phyloP scores from a whole-genome alignment of 2,329 filamentous ascomycete genomes.

The Penicillium sp. region DNA sequence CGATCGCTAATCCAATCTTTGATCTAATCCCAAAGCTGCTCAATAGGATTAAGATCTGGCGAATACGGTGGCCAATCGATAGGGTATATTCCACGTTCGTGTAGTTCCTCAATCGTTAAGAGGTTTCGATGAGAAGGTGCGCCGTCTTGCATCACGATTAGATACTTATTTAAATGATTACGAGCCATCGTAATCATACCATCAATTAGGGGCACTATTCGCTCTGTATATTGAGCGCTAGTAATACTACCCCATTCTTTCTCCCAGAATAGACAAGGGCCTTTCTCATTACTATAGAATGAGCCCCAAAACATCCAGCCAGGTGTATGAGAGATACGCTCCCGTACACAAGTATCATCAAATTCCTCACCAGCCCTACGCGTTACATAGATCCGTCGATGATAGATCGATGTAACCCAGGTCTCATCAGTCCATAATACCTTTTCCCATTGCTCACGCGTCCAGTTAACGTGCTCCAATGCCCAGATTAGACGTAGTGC shows the following conservation, averaged over 20 bases:
- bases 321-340: not conserved
- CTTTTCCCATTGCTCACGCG: too few relatives aligned
- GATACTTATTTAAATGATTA: not conserved
- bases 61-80: constrained; percentile 7
- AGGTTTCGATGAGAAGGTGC: not conserved
- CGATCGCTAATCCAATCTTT: constrained; percentile 8
- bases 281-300: not conserved
- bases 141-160: not conserved
- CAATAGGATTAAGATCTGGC: constrained; percentile 13
- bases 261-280: not conserved
- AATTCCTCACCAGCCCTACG: not conserved
- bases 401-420: too few relatives aligned
- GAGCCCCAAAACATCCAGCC: constrained; percentile 4
- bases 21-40: constrained; percentile 12
- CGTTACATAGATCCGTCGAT: too few relatives aligned
- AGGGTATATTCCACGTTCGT: not conserved
- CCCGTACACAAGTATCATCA: not conserved
- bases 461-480: too few relatives aligned
- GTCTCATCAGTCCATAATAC: too few relatives aligned
- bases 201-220: not conserved
- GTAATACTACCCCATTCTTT: not conserved
- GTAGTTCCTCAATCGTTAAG: not conserved
- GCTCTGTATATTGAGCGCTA: not conserved
- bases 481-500: too few relatives aligned
- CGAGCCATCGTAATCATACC: not conserved